A percentile compares a stretch with the other conserved stretches of the same genome.
phyloP scores from a whole-genome alignment of 345 rosid species.

The Garcia nutans region DNA sequence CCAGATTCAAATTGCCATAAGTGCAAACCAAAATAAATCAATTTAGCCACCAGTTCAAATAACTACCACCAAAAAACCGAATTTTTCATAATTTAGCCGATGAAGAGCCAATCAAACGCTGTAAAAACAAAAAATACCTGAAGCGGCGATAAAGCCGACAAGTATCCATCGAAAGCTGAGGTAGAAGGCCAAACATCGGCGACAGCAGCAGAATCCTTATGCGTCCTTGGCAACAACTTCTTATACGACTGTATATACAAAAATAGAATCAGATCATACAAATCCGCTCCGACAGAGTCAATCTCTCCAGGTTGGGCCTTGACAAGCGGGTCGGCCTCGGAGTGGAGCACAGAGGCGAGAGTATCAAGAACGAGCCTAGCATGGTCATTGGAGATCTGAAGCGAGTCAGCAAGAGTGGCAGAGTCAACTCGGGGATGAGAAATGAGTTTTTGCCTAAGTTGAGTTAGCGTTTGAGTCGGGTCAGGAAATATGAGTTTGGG shows the following conservation, averaged over 20 bases:
- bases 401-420: slow-evolving; percentile 61
- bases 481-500: slow-evolving; percentile 85
- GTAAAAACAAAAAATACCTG: slow-evolving; percentile 50
- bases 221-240: slow-evolving; percentile 82
- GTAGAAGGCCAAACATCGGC: slow-evolving; percentile 99
- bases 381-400: slow-evolving; percentile 88
- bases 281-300: slow-evolving; percentile 76
- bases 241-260: slow-evolving; percentile 93
- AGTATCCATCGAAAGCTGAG: slow-evolving; percentile 93
- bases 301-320: slow-evolving; percentile 47
- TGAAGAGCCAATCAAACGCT: background rate
- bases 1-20: background rate
- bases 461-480: slow-evolving; percentile 71
- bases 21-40: background rate
- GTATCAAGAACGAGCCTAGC: slow-evolving; percentile 86
- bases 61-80: background rate
- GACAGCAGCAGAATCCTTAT: slow-evolving; percentile 88
- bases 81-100: slow-evolving; percentile 6
- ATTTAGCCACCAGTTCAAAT: background rate
- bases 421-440: slow-evolving; percentile 57
- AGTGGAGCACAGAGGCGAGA: slow-evolving; percentile 80
- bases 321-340: slow-evolving; percentile 73
- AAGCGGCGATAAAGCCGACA: slow-evolving; percentile 95
- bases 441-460: slow-evolving; percentile 60
- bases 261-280: slow-evolving; percentile 77